Percentiles rank a stretch among this genome's conserved stretches.
Conservation (phyloP, 768 basidiomycete genomes). For the Russula griseocarnosa region DNA sequence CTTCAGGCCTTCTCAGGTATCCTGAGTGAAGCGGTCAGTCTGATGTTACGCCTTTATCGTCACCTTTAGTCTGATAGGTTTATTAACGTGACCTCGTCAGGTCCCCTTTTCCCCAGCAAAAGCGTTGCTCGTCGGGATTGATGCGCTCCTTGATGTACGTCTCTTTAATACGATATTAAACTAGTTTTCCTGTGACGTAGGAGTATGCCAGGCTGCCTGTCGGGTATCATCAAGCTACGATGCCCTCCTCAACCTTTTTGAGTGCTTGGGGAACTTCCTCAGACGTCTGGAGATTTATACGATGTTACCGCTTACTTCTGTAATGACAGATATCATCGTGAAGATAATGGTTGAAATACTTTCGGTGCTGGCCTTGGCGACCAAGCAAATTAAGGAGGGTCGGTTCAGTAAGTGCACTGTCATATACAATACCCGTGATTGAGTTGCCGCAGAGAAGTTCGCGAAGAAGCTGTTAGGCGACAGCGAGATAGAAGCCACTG, state of each 20-base stretch:
- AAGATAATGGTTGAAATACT: conserved; percentile 11
- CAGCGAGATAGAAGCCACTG: not conserved
- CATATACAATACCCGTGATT: not conserved
- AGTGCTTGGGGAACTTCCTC: not conserved
- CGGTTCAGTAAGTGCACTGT: not conserved
- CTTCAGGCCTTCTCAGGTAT: not conserved
- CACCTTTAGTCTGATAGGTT: no score
- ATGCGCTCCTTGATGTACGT: not conserved
- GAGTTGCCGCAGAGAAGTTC: not conserved
- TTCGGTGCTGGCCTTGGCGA: not conserved
- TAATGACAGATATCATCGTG: not conserved
- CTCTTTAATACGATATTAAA: not conserved
- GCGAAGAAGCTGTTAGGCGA: conserved; percentile 1
- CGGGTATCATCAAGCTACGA: conserved; percentile 4
- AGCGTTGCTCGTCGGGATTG: not conserved
- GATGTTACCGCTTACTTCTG: not conserved
- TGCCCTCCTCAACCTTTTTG: conserved; percentile 1
- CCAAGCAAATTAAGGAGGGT: conserved; percentile 9
- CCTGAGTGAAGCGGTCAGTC: not conserved
- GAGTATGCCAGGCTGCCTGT: not conserved
- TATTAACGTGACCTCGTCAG: not conserved
- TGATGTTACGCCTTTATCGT: not conserved
- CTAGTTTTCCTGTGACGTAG: not conserved
- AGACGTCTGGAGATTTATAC: not conserved
- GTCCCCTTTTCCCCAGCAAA: not conserved